A percentile compares a stretch with the other conserved stretches of the same genome.
Evolutionary conservation across 1,284 basidiomycete species (phyloP).

Genomic region (Thelephora terrestris): DNA sequence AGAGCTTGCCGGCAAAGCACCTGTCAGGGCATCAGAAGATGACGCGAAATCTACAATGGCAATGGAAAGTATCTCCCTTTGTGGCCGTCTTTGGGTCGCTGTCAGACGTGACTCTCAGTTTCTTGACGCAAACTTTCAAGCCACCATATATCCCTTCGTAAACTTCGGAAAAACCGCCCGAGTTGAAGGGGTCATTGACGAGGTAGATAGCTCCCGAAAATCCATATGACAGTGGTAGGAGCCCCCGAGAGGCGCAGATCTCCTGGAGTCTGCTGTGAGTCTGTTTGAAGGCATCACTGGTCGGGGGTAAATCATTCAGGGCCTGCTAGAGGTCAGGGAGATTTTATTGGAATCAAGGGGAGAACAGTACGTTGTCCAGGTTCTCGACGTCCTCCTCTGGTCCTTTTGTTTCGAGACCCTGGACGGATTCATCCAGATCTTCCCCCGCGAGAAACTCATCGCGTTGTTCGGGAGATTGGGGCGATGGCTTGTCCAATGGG

Average conservation of each 20-base stretch:
- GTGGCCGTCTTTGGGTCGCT: no score
- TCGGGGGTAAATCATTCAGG: background rate
- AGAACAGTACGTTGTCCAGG: no score
- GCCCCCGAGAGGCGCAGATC: background rate
- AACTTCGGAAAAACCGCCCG: background rate
- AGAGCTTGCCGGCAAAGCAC: slow-evolving; percentile 1
- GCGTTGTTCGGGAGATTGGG: no score
- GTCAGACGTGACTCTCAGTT: background rate
- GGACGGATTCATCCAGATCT: no score
- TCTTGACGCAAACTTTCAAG: background rate
- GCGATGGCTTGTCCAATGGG: no score
- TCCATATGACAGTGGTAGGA: background rate
- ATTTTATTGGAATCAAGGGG: no score
- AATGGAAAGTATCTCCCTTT: no score
- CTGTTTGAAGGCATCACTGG: background rate
- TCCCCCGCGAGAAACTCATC: no score
- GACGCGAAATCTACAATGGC: no score
- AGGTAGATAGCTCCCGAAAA: background rate
- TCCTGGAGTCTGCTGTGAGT: background rate
- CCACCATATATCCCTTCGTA: background rate
- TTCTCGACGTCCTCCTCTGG: no score
- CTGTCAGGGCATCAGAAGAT: background rate
- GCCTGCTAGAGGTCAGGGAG: background rate
- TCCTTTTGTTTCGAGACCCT: no score
- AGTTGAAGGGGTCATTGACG: background rate